Percentiles rank a stretch among this genome's conserved stretches.
Conservation (phyloP, 2,329 filamentous ascomycete genomes). For the Hymenoscyphus occultus region DNA sequence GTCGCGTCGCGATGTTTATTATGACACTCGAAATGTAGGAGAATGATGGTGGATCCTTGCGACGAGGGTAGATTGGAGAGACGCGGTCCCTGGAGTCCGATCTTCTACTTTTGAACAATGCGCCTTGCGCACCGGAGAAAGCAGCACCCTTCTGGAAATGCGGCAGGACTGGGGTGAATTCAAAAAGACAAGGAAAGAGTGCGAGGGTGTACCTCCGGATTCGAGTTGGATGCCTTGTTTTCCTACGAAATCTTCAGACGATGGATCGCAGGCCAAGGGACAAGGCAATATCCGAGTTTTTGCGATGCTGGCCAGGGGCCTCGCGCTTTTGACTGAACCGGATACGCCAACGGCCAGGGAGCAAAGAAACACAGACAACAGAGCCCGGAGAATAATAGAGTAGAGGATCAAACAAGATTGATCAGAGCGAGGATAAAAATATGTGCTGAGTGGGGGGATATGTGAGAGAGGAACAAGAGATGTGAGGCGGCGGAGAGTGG, state of each 20-base stretch:
- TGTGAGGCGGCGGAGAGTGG: background rate
- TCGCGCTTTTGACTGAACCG: conserved; percentile 25
- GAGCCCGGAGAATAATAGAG: conserved; percentile 27
- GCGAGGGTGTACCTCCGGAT: conserved; percentile 37
- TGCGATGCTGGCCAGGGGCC: conserved; percentile 25
- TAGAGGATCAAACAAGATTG: conserved; percentile 25
- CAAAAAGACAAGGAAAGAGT: conserved; percentile 29
- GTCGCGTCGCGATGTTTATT: conserved; percentile 36
- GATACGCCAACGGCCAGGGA: conserved; percentile 7
- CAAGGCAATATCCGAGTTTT: conserved; percentile 35
- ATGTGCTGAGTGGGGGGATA: conserved; percentile 13
- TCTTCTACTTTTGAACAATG: conserved; percentile 30
- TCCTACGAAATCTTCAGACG: conserved; percentile 31
- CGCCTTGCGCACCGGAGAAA: conserved; percentile 25
- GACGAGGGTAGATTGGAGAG: conserved; percentile 35
- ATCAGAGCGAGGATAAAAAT: conserved; percentile 35
- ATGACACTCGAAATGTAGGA: conserved; percentile 32
- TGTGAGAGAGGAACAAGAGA: conserved; percentile 14
- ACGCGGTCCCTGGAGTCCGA: conserved; percentile 32
- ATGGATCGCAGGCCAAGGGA: conserved; percentile 29
- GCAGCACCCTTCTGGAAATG: conserved; percentile 15
- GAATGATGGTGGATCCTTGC: conserved; percentile 33
- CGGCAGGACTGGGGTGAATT: conserved; percentile 17
- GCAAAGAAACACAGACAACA: conserved; percentile 15
- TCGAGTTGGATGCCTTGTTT: conserved; percentile 32